Evolutionary conservation across 2,329 filamentous ascomycete species (phyloP), one percentile per base, ranked within the genome.

Genomic region (Ceratocystis destructans): DNA sequence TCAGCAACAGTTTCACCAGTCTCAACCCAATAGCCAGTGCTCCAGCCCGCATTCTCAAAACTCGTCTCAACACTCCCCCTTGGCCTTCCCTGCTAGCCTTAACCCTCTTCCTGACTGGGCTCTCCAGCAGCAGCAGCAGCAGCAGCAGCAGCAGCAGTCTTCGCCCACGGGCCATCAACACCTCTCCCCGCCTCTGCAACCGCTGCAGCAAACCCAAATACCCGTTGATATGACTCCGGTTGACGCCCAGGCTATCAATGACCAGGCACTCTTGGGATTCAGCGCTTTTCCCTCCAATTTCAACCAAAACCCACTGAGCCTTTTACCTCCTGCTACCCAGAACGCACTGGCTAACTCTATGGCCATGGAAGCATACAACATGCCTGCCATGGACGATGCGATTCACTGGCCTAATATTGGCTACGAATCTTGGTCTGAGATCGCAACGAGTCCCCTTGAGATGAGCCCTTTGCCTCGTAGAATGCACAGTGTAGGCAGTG

Each of bases 401-500:
- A 79, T 81, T 76, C 84, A 79, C 73, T 89, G 79, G 86, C 83
- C 77, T 37, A 75, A 74, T 62, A 75, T 82, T 69, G 82, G 85
- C 69, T 85, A 88, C 77, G 84, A 87, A 62, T 87, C 88, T 70
- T 91, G 87, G 85, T 86, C 90, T 69, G 90, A 96, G 72, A 88
- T 96, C 71, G 55, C 55, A 17, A 85, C 88, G 71, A 81, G 83
- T 67, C 76, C 73, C 41, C 69, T 79, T 66, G 78, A 88, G 70
- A 82, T 87, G 75, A 77, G 82, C 72, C 74, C 74, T 7, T 68
- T 80, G 33, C 70, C 72, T 37, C 74, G 75, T 41, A 28, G 55
- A 2, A 70, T 78, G 44, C 75, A 74, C 28, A 78, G 76, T 62
- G 77, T 78, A 46, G 77, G 77, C 64, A 79, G 77, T 72, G 77